A percentile compares a stretch with the other conserved stretches of the same genome.
phyloP scores from a whole-genome alignment of 306 rosid genomes.

The Quercus aquifolioides region DNA sequence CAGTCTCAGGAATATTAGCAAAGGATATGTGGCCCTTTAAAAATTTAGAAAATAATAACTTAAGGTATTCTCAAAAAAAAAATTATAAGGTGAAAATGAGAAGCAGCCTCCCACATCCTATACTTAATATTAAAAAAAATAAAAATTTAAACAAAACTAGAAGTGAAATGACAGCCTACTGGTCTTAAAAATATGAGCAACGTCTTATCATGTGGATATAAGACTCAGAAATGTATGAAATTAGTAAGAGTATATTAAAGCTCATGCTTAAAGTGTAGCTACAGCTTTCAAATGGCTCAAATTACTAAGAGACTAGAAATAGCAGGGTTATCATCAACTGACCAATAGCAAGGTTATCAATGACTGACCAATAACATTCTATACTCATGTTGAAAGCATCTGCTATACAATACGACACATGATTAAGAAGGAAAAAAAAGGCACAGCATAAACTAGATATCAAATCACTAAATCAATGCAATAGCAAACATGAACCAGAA shows the following conservation, averaged over 20 bases:
- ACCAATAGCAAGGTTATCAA: background rate
- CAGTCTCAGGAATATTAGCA: background rate
- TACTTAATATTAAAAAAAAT: no score
- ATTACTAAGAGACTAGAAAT: background rate
- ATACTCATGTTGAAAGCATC: background rate
- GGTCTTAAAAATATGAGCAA: background rate
- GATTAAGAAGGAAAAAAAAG: background rate
- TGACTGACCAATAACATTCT: background rate
- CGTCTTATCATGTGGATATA: background rate
- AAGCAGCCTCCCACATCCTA: background rate
- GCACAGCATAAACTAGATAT: background rate
- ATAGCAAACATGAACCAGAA: constrained; percentile 9
- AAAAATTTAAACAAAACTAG: background rate
- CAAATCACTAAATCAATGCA: background rate
- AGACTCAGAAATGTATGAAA: background rate
- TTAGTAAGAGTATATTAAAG: background rate
- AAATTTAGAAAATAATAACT: background rate
- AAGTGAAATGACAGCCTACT: background rate
- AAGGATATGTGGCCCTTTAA: background rate
- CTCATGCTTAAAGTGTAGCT: background rate
- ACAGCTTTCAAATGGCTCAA: constrained; percentile 1
- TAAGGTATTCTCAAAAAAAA: background rate
- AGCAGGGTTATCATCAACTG: background rate
- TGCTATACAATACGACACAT: background rate
- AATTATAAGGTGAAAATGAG: background rate